Base-by-base conservation (phyloP, 345 rosid species). In the Eucalyptus tenuipes region DNA sequence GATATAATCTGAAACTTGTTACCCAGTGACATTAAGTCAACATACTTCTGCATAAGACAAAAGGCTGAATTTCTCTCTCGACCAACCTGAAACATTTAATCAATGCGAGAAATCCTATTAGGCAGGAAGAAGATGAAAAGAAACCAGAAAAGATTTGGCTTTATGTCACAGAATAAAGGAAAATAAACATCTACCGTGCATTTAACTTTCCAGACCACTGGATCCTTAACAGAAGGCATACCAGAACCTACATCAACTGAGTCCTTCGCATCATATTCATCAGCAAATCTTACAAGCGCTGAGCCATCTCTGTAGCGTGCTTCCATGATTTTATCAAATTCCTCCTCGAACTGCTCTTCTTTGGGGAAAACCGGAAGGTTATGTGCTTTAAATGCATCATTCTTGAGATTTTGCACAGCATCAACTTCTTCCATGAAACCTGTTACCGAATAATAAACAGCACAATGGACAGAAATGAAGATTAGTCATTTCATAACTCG, bases 31-130 rank as follows among this genome's bases (percentile, higher is more conserved):
- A 93, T 89, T 93, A 97, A 49, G 92, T 97, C 97, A n/a, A 93
- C 93, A 94, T 93, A 98, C 89, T 98, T 98, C 94, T 96, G 98
- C 99, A 96, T 98, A 86, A 98, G 95, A 89, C 98, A 98, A 91
- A 98, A 95, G 50, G 93, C 97, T 4, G 94, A 95, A 89, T 94
- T 96, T 91, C 91, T 93, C 94, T 98, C 99, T 33, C 97, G 95
- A 87, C 98, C 98, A 92, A 93, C 93, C 99, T 97, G 91, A 90
- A 90, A 50, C 88, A 61, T 86, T 45, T 86, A 86, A 22, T 49
- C 42, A 57, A 85, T 52, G 42, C 7, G 18, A 52, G 64, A 59
- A 92, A 75, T 92, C 88, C 75, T 89, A 86, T 88, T 64, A 89
- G n/a, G 10, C n/a, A 50, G 40, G 40, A 33, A 14, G 33, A 79